Percentiles rank a stretch among this genome's conserved stretches.
phyloP scores from a whole-genome alignment of 2,329 filamentous ascomycete genomes.

The Colletotrichum destructivum region DNA sequence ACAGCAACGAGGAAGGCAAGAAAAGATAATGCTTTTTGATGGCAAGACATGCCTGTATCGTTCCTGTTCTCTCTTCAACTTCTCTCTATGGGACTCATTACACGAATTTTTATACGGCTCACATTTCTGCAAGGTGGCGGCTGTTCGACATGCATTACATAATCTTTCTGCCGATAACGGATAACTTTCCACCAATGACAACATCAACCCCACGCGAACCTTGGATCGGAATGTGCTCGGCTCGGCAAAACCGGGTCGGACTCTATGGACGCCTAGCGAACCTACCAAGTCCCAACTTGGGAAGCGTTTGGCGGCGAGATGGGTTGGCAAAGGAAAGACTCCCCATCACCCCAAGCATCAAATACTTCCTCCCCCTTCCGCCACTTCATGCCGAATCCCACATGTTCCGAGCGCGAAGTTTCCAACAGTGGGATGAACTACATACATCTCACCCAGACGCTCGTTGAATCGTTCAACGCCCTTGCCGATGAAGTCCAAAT shows the following conservation, averaged over 20 bases:
- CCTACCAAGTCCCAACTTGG: slow-evolving; percentile 24
- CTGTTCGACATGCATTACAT: slow-evolving; percentile 23
- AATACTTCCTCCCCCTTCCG: slow-evolving; percentile 25
- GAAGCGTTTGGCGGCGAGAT: slow-evolving; percentile 38
- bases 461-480: slow-evolving; percentile 76
- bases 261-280: slow-evolving; percentile 27
- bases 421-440: slow-evolving; percentile 57
- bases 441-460: slow-evolving; percentile 66
- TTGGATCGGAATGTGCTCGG: slow-evolving; percentile 32
- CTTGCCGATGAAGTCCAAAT: slow-evolving; percentile 76
- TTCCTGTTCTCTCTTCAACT: background rate
- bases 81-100: background rate
- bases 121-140: slow-evolving; percentile 26
- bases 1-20: background rate
- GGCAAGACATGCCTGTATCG: background rate
- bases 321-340: slow-evolving; percentile 38
- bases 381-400: slow-evolving; percentile 39
- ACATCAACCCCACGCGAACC: slow-evolving; percentile 31
- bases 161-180: slow-evolving; percentile 30
- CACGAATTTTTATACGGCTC: background rate
- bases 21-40: too few relatives aligned
- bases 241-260: slow-evolving; percentile 40
- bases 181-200: slow-evolving; percentile 36
- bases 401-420: slow-evolving; percentile 39
- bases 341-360: slow-evolving; percentile 35